Evolutionary conservation across 1,284 basidiomycete genomes (phyloP).

Genomic region (Apiotrichum akiyoshidainum): DNA sequence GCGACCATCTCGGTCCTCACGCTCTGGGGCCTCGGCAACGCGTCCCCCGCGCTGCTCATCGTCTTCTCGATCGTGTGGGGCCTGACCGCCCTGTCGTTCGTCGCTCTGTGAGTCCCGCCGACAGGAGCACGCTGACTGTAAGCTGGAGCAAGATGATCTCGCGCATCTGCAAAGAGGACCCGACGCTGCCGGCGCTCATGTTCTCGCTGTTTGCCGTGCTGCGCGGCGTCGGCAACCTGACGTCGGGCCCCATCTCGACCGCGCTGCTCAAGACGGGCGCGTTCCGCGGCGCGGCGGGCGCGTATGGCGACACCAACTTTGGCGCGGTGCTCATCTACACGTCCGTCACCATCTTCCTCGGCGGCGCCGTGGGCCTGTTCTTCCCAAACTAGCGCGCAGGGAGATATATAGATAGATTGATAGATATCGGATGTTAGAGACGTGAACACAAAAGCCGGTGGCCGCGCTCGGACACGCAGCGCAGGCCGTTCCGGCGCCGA

Average conservation of each 20-base stretch:
- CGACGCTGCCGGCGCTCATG: slow-evolving; percentile 30
- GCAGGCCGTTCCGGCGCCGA: too few relatives aligned
- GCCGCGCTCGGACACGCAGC: too few relatives aligned
- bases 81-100: slow-evolving; percentile 31
- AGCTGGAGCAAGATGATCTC: slow-evolving; percentile 12
- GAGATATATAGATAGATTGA: too few relatives aligned
- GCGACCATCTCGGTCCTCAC: slow-evolving; percentile 39
- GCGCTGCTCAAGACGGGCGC: slow-evolving; percentile 29
- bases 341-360: not conserved
- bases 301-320: slow-evolving; percentile 33
- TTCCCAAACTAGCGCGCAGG: not conserved
- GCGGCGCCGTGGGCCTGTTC: not conserved
- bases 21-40: slow-evolving; percentile 47
- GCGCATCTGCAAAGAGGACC: slow-evolving; percentile 34
- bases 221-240: slow-evolving; percentile 46
- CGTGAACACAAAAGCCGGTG: too few relatives aligned
- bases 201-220: slow-evolving; percentile 42
- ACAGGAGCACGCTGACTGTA: too few relatives aligned
- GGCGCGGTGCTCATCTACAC: not conserved
- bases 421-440: too few relatives aligned
- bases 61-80: slow-evolving; percentile 36
- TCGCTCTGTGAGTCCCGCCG: not conserved
- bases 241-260: slow-evolving; percentile 41
- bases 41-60: slow-evolving; percentile 21
- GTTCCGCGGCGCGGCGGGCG: slow-evolving; percentile 31